Percentiles rank a stretch among this genome's conserved stretches.
These are phyloP conservation scores for Calycina herbarum DNA, from an alignment of 2,329 filamentous ascomycete species.

Conservation along the genomic window DNA sequence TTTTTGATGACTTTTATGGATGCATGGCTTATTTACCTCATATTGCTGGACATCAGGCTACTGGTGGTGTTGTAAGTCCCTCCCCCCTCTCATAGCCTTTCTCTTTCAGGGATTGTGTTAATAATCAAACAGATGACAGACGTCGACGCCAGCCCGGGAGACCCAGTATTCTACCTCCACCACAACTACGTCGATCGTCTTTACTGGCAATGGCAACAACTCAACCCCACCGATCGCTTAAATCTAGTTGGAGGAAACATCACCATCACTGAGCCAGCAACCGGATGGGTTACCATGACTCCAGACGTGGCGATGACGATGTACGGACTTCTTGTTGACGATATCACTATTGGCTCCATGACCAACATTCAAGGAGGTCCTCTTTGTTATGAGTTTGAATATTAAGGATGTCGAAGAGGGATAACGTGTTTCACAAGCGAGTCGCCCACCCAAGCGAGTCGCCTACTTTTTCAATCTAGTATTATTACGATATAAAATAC, in stretches of 20 bases:
- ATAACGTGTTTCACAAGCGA: too few relatives aligned
- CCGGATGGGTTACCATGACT: slow-evolving; percentile 12
- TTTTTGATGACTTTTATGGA: slow-evolving; percentile 11
- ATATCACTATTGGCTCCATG: slow-evolving; percentile 18
- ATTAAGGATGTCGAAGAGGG: neutral
- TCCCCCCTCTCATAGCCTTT: neutral
- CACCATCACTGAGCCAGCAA: slow-evolving; percentile 2
- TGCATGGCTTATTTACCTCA: slow-evolving; percentile 18
- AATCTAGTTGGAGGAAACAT: slow-evolving; percentile 12
- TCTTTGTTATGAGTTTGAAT: slow-evolving; percentile 23
- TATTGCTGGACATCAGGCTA: slow-evolving; percentile 13
- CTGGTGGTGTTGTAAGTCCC: slow-evolving; percentile 13
- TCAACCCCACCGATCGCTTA: slow-evolving; percentile 12
- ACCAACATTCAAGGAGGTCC: slow-evolving; percentile 21
- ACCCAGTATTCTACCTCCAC: slow-evolving; percentile 33
- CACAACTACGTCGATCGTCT: slow-evolving; percentile 30
- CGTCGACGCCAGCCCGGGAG: slow-evolving; percentile 19
- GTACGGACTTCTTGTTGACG: slow-evolving; percentile 9
- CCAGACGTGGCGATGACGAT: slow-evolving; percentile 16
- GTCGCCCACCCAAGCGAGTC: too few relatives aligned
- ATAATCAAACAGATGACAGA: slow-evolving; percentile 14
- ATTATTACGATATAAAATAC: too few relatives aligned
- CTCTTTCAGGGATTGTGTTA: neutral
- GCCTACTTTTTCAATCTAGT: too few relatives aligned
- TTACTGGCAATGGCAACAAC: slow-evolving; percentile 30